Percentiles rank a stretch among this genome's conserved stretches.
Evolutionary conservation across 164 flowering plant species (phyloP).

Genomic region (Magnolia changhungtana): DNA sequence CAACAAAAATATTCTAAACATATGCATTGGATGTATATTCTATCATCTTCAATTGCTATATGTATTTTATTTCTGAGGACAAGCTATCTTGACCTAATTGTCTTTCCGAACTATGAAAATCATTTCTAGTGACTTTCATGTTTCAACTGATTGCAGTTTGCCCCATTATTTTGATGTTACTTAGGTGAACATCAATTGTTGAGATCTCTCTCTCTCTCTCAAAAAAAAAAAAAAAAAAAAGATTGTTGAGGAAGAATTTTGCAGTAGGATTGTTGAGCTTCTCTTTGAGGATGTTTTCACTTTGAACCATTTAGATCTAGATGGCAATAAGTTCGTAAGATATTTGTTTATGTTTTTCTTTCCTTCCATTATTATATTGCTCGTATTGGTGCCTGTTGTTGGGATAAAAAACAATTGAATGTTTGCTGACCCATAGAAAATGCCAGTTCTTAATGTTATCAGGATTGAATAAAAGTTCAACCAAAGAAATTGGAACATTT

Average conservation of each 20-base stretch:
- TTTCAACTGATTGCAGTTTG: background rate
- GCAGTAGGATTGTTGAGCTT: conserved; percentile 33
- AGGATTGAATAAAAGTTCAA: background rate
- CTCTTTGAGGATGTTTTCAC: conserved; percentile 68
- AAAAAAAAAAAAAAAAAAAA: no score
- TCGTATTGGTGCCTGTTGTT: background rate
- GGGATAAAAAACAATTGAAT: background rate
- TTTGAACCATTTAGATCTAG: conserved; percentile 51
- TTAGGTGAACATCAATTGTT: background rate
- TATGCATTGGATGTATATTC: no score
- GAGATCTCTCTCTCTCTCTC: background rate
- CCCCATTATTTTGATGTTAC: background rate
- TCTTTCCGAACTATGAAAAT: no score
- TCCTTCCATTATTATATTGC: background rate
- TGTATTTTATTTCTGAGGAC: no score
- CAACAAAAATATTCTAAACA: no score
- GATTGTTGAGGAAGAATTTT: no score
- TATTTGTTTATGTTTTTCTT: conserved; percentile 8
- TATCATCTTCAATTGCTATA: no score
- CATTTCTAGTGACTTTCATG: background rate
- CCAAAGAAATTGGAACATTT: no score
- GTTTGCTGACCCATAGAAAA: background rate
- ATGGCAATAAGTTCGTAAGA: conserved; percentile 87
- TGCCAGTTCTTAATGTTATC: background rate
- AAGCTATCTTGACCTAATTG: no score